Conservation (phyloP, 1,284 basidiomycete species). For the Vanrija sp. region DNA sequence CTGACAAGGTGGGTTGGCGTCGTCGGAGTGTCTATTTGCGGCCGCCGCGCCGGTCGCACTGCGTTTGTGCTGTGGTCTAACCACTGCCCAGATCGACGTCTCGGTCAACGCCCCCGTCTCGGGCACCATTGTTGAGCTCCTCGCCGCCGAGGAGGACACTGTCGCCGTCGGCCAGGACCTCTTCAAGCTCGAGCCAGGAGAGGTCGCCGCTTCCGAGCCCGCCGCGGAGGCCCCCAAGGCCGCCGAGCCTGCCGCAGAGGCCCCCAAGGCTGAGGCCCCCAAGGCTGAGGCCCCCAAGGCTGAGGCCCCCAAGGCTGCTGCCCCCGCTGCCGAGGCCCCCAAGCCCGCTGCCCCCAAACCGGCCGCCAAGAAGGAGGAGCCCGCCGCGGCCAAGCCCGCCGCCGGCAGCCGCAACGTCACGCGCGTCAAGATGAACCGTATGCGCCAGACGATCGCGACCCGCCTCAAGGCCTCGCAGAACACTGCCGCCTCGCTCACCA, state of each 20-base stretch:
- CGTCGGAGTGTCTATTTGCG: not conserved
- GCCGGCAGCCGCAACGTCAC: slow-evolving; percentile 68
- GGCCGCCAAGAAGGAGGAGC: slow-evolving; percentile 28
- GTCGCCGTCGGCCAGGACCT: slow-evolving; percentile 94
- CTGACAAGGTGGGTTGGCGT: slow-evolving; percentile 76
- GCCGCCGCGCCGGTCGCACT: not conserved
- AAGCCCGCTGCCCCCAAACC: slow-evolving; percentile 17
- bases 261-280: slow-evolving; percentile 46
- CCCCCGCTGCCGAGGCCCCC: slow-evolving; percentile 18
- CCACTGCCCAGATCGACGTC: slow-evolving; percentile 79
- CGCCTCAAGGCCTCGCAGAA: slow-evolving; percentile 98
- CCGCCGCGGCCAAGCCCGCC: slow-evolving; percentile 19
- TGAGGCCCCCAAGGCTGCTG: slow-evolving; percentile 48
- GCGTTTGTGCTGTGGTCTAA: slow-evolving; percentile 2
- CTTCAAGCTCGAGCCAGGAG: slow-evolving; percentile 84
- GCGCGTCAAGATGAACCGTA: slow-evolving; percentile 93
- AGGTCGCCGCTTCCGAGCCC: slow-evolving; percentile 46
- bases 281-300: slow-evolving; percentile 47
- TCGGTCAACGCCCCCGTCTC: slow-evolving; percentile 89
- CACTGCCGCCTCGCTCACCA: slow-evolving; percentile 91
- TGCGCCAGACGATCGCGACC: slow-evolving; percentile 95
- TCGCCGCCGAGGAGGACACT: slow-evolving; percentile 89
- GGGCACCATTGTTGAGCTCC: slow-evolving; percentile 81
- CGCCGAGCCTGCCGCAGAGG: slow-evolving; percentile 48
- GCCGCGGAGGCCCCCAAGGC: slow-evolving; percentile 25